Percentiles rank a stretch among this genome's conserved stretches.
These are phyloP conservation scores for Lathyrus sativus DNA, from an alignment of 306 rosid genomes.

Conservation along the genomic window DNA sequence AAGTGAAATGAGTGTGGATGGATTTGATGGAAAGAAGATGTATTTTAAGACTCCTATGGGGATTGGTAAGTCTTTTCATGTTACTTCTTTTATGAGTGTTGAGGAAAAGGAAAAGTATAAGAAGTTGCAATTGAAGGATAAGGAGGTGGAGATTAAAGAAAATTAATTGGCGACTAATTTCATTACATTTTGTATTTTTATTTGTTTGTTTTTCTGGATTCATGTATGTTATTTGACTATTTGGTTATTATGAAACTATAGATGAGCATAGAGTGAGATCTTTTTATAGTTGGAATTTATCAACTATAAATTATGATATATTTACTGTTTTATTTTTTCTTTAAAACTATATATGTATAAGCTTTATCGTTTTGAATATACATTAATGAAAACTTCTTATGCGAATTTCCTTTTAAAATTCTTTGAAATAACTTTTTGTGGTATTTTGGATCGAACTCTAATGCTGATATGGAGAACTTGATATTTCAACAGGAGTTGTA, in stretches of 20 bases:
- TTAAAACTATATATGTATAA: too few species aligned
- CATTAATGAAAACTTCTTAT: too few species aligned
- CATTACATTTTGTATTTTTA: background rate
- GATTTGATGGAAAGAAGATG: slow-evolving; percentile 42
- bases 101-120: slow-evolving; percentile 53
- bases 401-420: too few species aligned
- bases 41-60: slow-evolving; percentile 71
- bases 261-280: slow-evolving; percentile 5
- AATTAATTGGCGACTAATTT: background rate
- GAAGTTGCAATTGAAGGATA: slow-evolving; percentile 6
- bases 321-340: too few species aligned
- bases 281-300: background rate
- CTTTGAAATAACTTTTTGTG: too few species aligned
- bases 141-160: slow-evolving; percentile 26
- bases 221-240: background rate
- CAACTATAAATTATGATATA: background rate
- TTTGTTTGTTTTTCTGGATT: background rate
- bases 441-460: too few species aligned
- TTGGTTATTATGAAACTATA: slow-evolving; percentile 7
- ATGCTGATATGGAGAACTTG: too few species aligned
- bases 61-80: slow-evolving; percentile 61
- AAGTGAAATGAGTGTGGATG: slow-evolving; percentile 67
- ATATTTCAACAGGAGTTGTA: too few species aligned
- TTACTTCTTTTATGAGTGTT: slow-evolving; percentile 58
- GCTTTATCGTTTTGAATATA: too few species aligned